A percentile compares a stretch with the other conserved stretches of the same genome.
Conservation (phyloP, 306 rosid genomes). For the Dryas octopetala region DNA sequence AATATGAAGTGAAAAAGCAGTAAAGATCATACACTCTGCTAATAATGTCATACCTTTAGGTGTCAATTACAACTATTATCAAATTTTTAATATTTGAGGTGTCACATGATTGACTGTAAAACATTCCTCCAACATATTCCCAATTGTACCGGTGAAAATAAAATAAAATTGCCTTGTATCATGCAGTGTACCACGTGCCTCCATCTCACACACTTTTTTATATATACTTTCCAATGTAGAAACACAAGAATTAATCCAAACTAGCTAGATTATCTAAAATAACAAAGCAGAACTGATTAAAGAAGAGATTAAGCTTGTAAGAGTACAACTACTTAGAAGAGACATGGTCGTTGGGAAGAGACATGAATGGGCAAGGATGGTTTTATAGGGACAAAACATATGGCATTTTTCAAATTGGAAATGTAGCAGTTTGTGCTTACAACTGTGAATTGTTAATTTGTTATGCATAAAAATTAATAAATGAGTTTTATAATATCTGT, state of each 20-base stretch:
- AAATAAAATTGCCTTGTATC: constrained; percentile 8
- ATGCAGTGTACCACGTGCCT: not conserved
- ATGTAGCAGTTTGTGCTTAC: constrained; percentile 34
- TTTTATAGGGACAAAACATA: constrained; percentile 72
- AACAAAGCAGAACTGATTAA: not conserved
- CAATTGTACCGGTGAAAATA: constrained; percentile 1
- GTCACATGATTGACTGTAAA: constrained; percentile 16
- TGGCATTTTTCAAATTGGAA: constrained; percentile 30
- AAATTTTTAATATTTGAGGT: not conserved
- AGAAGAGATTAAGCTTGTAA: not conserved
- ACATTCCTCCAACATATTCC: constrained; percentile 22
- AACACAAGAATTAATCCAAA: not conserved
- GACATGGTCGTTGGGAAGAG: constrained; percentile 51
- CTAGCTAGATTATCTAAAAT: too few species aligned
- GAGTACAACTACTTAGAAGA: constrained; percentile 21
- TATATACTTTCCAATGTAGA: not conserved
- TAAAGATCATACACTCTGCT: too few species aligned
- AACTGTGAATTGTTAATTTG: not conserved
- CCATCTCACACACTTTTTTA: constrained; percentile 2
- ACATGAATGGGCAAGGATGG: constrained; percentile 56
- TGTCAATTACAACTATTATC: not conserved
- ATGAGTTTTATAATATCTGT: not conserved
- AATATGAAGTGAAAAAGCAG: too few species aligned
- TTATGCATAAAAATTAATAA: not conserved
- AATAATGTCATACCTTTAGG: not conserved